A percentile compares a stretch with the other conserved stretches of the same genome.
phyloP scores from a whole-genome alignment of 2,329 filamentous ascomycete genomes.

The Tolypocladium album region DNA sequence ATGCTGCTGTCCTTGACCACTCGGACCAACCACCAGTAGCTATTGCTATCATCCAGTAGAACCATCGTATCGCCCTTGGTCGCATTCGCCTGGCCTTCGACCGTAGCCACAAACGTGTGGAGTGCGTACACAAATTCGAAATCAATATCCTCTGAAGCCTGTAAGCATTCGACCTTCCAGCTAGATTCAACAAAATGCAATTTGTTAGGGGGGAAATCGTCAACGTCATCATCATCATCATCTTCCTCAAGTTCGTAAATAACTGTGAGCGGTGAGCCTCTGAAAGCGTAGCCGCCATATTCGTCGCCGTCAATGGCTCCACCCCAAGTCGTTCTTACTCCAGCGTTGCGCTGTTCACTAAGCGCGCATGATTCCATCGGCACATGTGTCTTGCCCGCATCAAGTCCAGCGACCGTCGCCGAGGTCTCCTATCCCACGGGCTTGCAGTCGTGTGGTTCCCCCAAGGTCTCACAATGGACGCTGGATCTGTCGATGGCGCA shows the following conservation, averaged over 20 bases:
- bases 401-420: neutral
- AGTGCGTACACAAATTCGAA: conserved; percentile 99
- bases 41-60: conserved; percentile 94
- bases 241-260: conserved; percentile 39
- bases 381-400: neutral
- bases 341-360: neutral
- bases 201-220: conserved; percentile 45
- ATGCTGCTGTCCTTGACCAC: conserved; percentile 98
- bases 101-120: conserved; percentile 94
- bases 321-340: neutral
- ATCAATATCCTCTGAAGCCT: conserved; percentile 93
- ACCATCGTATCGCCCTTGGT: conserved; percentile 99
- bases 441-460: neutral
- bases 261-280: conserved; percentile 24
- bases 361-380: neutral
- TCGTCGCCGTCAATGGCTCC: neutral
- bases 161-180: conserved; percentile 79
- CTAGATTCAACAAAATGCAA: conserved; percentile 58
- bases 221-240: conserved; percentile 57
- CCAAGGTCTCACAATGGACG: neutral
- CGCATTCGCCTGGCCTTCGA: conserved; percentile 96
- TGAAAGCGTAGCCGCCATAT: conserved; percentile 10
- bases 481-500: conserved; percentile 5
- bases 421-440: conserved; percentile 1
- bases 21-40: conserved; percentile 98